These are phyloP conservation scores for Thinopyrum elongatum DNA, from an alignment of 176 grass and related monocot species.

Conservation along the genomic window DNA sequence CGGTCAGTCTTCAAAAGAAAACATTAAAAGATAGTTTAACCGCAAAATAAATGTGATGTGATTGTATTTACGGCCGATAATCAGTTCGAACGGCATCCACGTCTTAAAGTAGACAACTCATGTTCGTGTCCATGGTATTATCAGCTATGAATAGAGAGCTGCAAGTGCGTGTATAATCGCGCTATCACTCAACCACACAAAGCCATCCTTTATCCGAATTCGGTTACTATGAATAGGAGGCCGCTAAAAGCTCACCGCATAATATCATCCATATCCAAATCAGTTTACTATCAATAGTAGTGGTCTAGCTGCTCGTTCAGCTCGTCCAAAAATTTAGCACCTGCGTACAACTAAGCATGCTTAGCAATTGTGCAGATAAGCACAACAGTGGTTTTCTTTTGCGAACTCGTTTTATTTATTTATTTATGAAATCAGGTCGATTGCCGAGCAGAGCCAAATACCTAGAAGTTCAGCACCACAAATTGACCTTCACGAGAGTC, in stretches of 20 bases:
- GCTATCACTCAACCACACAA: neutral
- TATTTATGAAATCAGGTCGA: too few species aligned
- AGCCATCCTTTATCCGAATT: conserved; percentile 8
- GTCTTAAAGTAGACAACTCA: conserved; percentile 28
- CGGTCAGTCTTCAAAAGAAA: too few species aligned
- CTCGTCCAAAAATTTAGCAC: neutral
- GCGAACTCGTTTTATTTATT: too few species aligned
- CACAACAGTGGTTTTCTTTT: neutral
- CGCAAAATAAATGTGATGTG: neutral
- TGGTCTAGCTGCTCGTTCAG: neutral
- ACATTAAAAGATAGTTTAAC: neutral
- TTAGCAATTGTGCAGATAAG: neutral
- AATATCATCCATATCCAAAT: conserved; percentile 31
- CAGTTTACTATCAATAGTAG: conserved; percentile 44
- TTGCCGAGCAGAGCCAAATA: too few species aligned
- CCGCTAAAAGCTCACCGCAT: conserved; percentile 17
- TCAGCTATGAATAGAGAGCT: conserved; percentile 26
- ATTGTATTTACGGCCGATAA: neutral
- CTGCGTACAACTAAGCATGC: neutral
- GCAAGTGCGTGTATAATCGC: neutral
- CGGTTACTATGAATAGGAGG: conserved; percentile 7
- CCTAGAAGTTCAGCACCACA: too few species aligned
- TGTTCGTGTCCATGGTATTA: neutral
- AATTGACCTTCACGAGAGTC: too few species aligned
- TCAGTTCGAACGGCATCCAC: neutral